Evolutionary conservation across 73 alveolate species (phyloP).

Genomic region (Paramecium octaurelia): DNA sequence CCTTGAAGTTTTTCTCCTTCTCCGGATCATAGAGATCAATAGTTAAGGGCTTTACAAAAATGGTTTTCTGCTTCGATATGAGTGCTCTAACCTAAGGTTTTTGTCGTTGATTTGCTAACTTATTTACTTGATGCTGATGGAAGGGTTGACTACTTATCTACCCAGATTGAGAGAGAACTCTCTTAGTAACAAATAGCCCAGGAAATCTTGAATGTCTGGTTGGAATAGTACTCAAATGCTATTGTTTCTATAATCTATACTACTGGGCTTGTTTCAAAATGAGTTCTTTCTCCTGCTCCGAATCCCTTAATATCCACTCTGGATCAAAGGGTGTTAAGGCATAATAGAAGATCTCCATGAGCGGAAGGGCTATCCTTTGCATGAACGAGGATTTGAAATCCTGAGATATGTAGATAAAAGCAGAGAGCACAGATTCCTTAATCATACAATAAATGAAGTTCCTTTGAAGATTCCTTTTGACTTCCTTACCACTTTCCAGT

Average conservation of each 20-base stretch:
- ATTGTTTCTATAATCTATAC: slow-evolving; percentile 1
- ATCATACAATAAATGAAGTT: slow-evolving; percentile 33
- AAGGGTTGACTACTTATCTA: slow-evolving; percentile 37
- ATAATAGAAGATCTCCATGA: slow-evolving; percentile 72
- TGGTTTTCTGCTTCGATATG: slow-evolving; percentile 20
- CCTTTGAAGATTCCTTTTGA: slow-evolving; percentile 51
- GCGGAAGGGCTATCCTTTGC: slow-evolving; percentile 66
- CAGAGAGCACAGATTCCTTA: slow-evolving; percentile 73
- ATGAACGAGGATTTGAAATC: slow-evolving; percentile 68
- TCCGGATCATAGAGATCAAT: slow-evolving; percentile 25
- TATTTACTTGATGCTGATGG: neutral
- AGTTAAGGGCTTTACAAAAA: neutral
- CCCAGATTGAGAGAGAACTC: neutral
- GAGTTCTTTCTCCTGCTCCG: neutral
- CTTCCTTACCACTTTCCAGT: slow-evolving; percentile 19
- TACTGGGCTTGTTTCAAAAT: neutral
- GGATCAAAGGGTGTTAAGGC: slow-evolving; percentile 74
- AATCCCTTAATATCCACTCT: slow-evolving; percentile 51
- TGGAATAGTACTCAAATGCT: neutral
- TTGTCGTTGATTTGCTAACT: slow-evolving; percentile 25
- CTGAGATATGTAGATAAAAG: slow-evolving; percentile 69
- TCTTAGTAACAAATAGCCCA: slow-evolving; percentile 40
- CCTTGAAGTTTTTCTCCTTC: slow-evolving; percentile 48
- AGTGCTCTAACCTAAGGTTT: slow-evolving; percentile 33
- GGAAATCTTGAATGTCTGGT: slow-evolving; percentile 59